Evolutionary conservation across 257 asterid genomes (phyloP).

Genomic region (Solanum corneliomulleri): DNA sequence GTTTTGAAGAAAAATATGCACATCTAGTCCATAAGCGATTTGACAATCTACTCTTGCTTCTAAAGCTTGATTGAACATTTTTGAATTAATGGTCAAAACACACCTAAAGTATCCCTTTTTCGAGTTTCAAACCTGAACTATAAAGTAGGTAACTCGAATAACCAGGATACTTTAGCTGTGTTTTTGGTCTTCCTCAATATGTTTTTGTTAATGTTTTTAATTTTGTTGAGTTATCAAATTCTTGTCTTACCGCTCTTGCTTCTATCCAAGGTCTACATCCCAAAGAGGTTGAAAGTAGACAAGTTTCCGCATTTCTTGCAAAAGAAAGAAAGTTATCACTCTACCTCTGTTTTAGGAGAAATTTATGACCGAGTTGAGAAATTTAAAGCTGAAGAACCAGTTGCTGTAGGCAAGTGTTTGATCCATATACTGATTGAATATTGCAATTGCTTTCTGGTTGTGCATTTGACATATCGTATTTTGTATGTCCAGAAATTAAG

Average conservation of each 20-base stretch:
- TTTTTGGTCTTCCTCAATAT: neutral
- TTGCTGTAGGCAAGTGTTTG: conserved; percentile 19
- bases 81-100: neutral
- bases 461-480: neutral
- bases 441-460: neutral
- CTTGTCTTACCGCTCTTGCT: neutral
- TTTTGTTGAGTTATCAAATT: neutral
- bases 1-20: neutral
- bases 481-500: conserved; percentile 29
- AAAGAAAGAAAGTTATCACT: conserved; percentile 26
- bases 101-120: neutral
- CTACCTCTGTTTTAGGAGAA: conserved; percentile 54
- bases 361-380: conserved; percentile 32
- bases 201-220: neutral
- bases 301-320: conserved; percentile 63
- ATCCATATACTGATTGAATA: neutral
- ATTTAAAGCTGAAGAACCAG: conserved; percentile 13
- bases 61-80: neutral
- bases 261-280: conserved; percentile 35
- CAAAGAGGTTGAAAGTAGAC: conserved; percentile 29
- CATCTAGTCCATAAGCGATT: neutral
- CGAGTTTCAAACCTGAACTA: neutral
- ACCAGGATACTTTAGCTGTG: neutral
- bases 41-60: neutral
- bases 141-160: neutral